Evolutionary conservation across 139 green algal species (phyloP), one percentile per base, ranked within the genome.

Genomic region (Chlamydomonas schloesseri): DNA sequence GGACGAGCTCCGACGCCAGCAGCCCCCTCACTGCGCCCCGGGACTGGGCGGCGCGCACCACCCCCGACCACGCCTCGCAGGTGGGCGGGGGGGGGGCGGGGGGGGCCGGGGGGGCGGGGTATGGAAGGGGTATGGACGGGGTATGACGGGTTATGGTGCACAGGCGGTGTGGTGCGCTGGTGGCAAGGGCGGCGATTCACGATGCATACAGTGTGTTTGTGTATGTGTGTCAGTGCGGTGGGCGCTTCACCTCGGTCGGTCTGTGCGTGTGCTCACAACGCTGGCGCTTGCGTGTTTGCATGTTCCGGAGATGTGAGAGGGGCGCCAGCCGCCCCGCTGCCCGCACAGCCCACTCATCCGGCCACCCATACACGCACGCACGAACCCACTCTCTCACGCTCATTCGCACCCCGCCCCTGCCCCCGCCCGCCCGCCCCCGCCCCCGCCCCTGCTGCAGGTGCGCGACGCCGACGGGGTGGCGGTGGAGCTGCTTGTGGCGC

Each of bases 401-500:
- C n/a, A n/a, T n/a, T n/a, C n/a, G n/a, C n/a, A n/a, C n/a, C n/a
- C n/a, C n/a, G n/a, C n/a, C n/a, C n/a, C n/a, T n/a, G n/a, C n/a
- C n/a, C n/a, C n/a, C n/a, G n/a, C n/a, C n/a, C n/a, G n/a, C n/a
- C n/a, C n/a, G 24, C 24, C 24, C 3, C 9, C 24, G 60, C 60
- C 24, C 24, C 24, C 23, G 24, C 60, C 18, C 26, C 10, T 3
- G 60, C 42, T 20, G 36, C 79, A 85, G 79, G 79, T 85, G 0
- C 79, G 79, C n/a, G 65, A 76, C 1, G 29, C 47, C 0, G 79
- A 85, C 46, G 79, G 79, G 5, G 79, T 85, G 31, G 79, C 79
- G 21, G 79, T 85, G 10, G 79, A 85, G 67, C 64, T 70, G n/a
- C 21, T 85, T 67, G 79, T 76, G 46, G 29, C 46, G 31, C 67